Evolutionary conservation across 768 basidiomycete species (phyloP), one percentile per base, ranked within the genome.

Genomic region (Vishniacozyma victoriae): DNA sequence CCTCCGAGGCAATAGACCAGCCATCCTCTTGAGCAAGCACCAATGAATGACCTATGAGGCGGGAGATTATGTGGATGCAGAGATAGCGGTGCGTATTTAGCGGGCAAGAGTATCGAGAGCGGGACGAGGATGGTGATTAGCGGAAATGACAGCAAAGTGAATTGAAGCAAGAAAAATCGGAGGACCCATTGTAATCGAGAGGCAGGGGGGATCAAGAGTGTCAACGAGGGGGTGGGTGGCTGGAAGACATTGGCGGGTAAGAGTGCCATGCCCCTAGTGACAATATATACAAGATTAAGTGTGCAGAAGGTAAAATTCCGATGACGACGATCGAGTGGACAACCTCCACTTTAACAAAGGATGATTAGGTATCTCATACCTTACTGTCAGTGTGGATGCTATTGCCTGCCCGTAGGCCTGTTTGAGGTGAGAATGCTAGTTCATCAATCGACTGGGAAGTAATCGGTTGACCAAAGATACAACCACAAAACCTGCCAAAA

Each of bases 21-120:
- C 6, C 50, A 19, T 9, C 47, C 46, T n/a, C 52, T 22, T 7
- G 35, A 1, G 16, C 24, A 1, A 15, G 40, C 33, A 7, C 14
- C 20, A n/a, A 26, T 9, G 35, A 16, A 9, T n/a, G 40, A 1
- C 15, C 16, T 18, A 9, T 29, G 15, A 1, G 52, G 52, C 4
- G 52, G 47, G 4, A 48, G 40, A 20, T 48, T 54, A 24, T 48
- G 41, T 3, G 52, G 52, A 27, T 54, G 47, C 12, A 54, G 24
- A 11, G 52, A 27, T 11, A 54, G 26, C n/a, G 48, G 52, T 4
- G 52, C 44, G 18, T 43, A 19, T 3, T n/a, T 13, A 16, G 19
- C 18, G 14, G 11, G 41, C 5, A 42, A 23, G 4, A 48, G 22
- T 25, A 54, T 33, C 5, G 44, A 46, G 24, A 49, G 26, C 7